Conservation (phyloP, 108 stramenopile genomes). For the Aurantiochytrium sp. region DNA sequence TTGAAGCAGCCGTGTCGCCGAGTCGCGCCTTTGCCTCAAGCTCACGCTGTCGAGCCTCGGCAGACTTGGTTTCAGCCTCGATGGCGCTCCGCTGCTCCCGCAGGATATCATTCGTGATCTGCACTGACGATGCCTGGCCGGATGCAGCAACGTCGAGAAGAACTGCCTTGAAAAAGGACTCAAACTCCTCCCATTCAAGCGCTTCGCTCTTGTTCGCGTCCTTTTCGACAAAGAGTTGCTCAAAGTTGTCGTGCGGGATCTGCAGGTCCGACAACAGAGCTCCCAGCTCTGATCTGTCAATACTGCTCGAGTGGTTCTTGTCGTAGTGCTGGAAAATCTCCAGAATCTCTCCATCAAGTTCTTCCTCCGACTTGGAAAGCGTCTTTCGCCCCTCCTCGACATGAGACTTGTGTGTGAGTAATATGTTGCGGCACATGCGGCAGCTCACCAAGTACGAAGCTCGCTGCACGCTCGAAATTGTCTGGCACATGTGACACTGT, state of each 20-base stretch:
- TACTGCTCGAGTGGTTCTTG: background rate
- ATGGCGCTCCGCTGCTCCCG: background rate
- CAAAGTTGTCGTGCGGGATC: background rate
- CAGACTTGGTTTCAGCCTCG: background rate
- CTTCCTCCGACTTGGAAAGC: background rate
- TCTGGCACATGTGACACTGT: background rate
- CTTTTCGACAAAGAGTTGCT: background rate
- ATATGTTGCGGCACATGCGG: background rate
- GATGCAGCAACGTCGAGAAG: background rate
- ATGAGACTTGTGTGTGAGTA: background rate
- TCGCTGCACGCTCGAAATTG: background rate
- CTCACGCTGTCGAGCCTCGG: background rate
- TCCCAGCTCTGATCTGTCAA: background rate
- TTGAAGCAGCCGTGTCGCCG: background rate
- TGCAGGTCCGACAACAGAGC: background rate
- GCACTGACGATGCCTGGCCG: background rate
- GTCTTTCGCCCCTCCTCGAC: background rate
- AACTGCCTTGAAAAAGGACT: background rate
- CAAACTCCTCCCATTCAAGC: conserved; percentile 7
- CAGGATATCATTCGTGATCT: background rate
- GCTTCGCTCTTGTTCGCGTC: background rate
- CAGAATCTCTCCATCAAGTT: background rate
- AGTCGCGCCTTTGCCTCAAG: background rate
- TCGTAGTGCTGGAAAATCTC: background rate
- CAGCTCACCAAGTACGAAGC: background rate